These are phyloP conservation scores for Exobasidium cylindrosporum DNA, from an alignment of 1,284 basidiomycete species.

Conservation along the genomic window DNA sequence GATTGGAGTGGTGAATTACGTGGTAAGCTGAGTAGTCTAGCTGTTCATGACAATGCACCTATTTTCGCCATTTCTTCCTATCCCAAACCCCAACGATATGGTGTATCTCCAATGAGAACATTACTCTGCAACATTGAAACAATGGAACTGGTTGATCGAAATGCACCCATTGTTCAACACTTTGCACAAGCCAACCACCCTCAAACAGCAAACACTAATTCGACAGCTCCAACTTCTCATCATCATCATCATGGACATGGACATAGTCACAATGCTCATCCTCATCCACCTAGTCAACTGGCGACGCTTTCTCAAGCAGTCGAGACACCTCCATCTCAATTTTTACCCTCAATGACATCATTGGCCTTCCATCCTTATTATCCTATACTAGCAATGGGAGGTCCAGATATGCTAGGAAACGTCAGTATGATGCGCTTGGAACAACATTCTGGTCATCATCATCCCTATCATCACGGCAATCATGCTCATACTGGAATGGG, in stretches of 20 bases:
- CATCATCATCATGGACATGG: constrained; percentile 1
- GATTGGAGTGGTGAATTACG: constrained; percentile 59
- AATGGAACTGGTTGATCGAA: constrained; percentile 13
- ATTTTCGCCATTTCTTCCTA: constrained; percentile 69
- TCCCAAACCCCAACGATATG: constrained; percentile 26
- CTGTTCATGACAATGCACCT: constrained; percentile 78
- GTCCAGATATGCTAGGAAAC: constrained; percentile 27
- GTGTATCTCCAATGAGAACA: constrained; percentile 26
- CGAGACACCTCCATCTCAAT: constrained; percentile 25
- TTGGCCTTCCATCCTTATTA: constrained; percentile 52
- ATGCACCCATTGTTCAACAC: constrained; percentile 15
- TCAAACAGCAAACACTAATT: constrained; percentile 12
- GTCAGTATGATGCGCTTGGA: constrained; percentile 6
- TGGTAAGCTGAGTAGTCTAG: constrained; percentile 69
- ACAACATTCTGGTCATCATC: background rate
- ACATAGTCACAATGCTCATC: background rate
- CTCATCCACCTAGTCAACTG: background rate
- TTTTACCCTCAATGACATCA: constrained; percentile 41
- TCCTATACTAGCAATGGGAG: constrained; percentile 46
- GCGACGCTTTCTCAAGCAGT: constrained; percentile 3
- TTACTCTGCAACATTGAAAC: constrained; percentile 34
- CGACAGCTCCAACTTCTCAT: constrained; percentile 23
- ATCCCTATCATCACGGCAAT: background rate
- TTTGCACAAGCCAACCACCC: constrained; percentile 4
- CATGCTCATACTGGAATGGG: background rate